phyloP scores from a whole-genome alignment of 2,329 filamentous ascomycete genomes.

The Alternaria dauci region DNA sequence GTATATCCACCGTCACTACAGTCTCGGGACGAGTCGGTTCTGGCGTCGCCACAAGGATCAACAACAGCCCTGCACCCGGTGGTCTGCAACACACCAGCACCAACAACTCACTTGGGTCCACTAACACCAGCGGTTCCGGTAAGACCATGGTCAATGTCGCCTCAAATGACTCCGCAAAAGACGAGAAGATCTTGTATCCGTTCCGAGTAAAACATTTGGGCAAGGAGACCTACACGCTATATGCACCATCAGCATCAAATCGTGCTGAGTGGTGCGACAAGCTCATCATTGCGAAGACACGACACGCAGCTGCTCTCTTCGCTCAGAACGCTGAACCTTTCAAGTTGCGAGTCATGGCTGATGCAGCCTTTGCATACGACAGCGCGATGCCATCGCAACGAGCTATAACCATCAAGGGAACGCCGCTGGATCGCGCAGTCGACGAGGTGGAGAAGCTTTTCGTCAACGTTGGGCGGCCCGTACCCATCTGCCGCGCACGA shows the following conservation, averaged over 20 bases:
- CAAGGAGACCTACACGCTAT: slow-evolving; percentile 90
- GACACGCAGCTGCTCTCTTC: slow-evolving; percentile 86
- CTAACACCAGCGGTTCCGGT: slow-evolving; percentile 61
- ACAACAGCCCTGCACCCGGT: slow-evolving; percentile 52
- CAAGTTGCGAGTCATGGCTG: slow-evolving; percentile 87
- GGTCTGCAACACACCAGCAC: slow-evolving; percentile 75
- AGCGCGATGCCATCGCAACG: slow-evolving; percentile 61
- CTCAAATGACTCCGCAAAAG: slow-evolving; percentile 65
- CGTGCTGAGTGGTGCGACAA: slow-evolving; percentile 90
- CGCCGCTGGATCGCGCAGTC: slow-evolving; percentile 89
- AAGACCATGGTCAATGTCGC: slow-evolving; percentile 59
- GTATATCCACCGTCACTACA: slow-evolving; percentile 68
- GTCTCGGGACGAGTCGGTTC: slow-evolving; percentile 51
- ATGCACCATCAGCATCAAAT: slow-evolving; percentile 77
- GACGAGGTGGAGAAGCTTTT: slow-evolving; percentile 84
- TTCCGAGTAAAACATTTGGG: slow-evolving; percentile 97
- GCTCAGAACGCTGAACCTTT: slow-evolving; percentile 97
- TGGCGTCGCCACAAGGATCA: slow-evolving; percentile 60
- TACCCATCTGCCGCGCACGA: slow-evolving; percentile 80
- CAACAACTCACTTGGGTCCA: slow-evolving; percentile 63
- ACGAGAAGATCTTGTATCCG: slow-evolving; percentile 84
- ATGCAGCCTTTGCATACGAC: slow-evolving; percentile 88
- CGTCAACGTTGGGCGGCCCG: slow-evolving; percentile 69
- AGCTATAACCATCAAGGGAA: slow-evolving; percentile 84
- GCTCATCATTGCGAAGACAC: slow-evolving; percentile 93